A percentile compares a stretch with the other conserved stretches of the same genome.
These are phyloP conservation scores for Naganishia kalamii DNA, from an alignment of 768 basidiomycete species.

Conservation along the genomic window DNA sequence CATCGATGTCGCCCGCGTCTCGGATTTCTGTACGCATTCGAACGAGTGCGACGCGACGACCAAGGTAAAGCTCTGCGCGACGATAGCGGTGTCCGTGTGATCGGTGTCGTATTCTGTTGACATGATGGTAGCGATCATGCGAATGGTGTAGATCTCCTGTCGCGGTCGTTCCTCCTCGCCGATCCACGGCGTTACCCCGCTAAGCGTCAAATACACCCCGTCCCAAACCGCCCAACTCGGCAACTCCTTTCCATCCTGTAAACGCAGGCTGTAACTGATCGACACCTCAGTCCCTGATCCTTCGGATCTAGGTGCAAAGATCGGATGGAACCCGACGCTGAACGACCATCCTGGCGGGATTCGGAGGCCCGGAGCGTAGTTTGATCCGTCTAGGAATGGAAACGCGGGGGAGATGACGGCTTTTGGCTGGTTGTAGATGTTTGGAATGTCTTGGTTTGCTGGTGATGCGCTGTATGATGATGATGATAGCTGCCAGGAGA, in stretches of 20 bases:
- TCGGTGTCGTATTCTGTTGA: neutral
- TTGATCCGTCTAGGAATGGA: slow-evolving; percentile 54
- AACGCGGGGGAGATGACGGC: slow-evolving; percentile 62
- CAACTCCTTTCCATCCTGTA: slow-evolving; percentile 61
- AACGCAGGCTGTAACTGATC: slow-evolving; percentile 54
- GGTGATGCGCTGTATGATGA: neutral
- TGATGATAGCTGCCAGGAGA: slow-evolving; percentile 10
- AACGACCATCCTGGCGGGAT: slow-evolving; percentile 82
- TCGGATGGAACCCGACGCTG: slow-evolving; percentile 70
- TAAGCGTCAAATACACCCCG: slow-evolving; percentile 20
- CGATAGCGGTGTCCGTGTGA: neutral
- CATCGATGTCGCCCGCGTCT: neutral
- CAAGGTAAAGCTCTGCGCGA: slow-evolving; percentile 4
- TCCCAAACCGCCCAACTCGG: slow-evolving; percentile 74
- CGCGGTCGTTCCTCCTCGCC: neutral
- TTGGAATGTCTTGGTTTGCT: neutral
- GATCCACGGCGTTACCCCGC: neutral
- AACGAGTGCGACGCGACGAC: neutral
- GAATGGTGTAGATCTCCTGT: neutral
- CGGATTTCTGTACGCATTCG: neutral
- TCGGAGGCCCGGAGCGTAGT: slow-evolving; percentile 53
- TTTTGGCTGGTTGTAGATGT: neutral
- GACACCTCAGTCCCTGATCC: neutral
- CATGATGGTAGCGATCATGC: neutral
- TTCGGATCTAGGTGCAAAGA: slow-evolving; percentile 55